Conservation (phyloP, 2,329 filamentous ascomycete genomes). For the Trematosphaeria pertusa region DNA sequence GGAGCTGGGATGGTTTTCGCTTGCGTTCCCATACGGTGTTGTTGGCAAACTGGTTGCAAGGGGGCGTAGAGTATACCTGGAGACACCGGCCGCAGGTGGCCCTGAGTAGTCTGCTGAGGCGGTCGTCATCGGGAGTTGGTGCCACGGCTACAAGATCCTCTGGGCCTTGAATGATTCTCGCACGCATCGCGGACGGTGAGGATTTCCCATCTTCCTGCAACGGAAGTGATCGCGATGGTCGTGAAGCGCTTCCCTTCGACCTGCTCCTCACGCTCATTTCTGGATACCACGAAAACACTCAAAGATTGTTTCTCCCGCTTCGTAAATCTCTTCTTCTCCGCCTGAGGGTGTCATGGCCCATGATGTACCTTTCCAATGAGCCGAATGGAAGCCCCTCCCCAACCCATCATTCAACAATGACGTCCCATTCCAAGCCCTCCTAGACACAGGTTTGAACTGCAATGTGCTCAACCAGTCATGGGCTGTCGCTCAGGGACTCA, state of each 20-base stretch:
- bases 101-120: constrained; percentile 2
- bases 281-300: too few species aligned
- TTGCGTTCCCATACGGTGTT: constrained; percentile 8
- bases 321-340: background rate
- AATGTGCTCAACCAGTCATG: background rate
- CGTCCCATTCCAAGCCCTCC: background rate
- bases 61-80: background rate
- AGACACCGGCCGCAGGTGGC: constrained; percentile 4
- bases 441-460: constrained; percentile 4
- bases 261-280: too few species aligned
- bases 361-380: background rate
- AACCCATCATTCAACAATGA: background rate
- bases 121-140: constrained; percentile 2
- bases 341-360: background rate
- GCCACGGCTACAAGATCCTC: constrained; percentile 2
- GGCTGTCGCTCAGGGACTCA: background rate
- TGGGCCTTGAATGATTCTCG: background rate
- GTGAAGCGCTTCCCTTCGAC: too few species aligned
- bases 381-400: background rate
- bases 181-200: constrained; percentile 4
- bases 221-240: background rate
- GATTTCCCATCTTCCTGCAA: background rate
- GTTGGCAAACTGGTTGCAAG: background rate
- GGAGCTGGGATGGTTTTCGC: background rate
- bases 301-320: too few species aligned